Evolutionary conservation across 1,284 basidiomycete genomes (phyloP).

Genomic region (Pascua guehoae): DNA sequence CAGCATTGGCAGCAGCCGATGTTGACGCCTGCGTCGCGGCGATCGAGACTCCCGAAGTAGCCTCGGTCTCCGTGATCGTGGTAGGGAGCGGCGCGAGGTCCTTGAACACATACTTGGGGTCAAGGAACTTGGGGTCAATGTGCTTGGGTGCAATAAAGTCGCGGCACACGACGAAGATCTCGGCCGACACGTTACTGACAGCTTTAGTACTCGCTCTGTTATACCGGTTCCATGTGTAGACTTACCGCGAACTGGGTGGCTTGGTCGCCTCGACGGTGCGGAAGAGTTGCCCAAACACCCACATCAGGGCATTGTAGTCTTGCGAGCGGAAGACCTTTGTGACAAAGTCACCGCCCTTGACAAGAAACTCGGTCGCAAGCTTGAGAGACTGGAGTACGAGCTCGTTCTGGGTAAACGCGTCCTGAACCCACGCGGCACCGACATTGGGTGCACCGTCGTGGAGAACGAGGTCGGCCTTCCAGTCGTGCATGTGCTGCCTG

Average conservation of each 20-base stretch:
- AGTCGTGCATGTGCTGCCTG: slow-evolving; percentile 88
- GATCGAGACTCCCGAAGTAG: slow-evolving; percentile 3
- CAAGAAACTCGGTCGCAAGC: slow-evolving; percentile 92
- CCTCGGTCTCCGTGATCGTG: slow-evolving; percentile 38
- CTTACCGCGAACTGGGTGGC: slow-evolving; percentile 89
- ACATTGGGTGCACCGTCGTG: slow-evolving; percentile 99
- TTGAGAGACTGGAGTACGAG: slow-evolving; percentile 94
- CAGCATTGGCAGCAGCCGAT: slow-evolving; percentile 36
- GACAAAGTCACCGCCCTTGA: slow-evolving; percentile 91
- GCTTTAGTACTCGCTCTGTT: slow-evolving; percentile 76
- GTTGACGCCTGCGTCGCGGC: slow-evolving; percentile 29
- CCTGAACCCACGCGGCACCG: slow-evolving; percentile 98
- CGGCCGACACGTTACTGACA: slow-evolving; percentile 91
- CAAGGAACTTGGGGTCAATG: slow-evolving; percentile 97
- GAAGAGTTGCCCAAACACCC: slow-evolving; percentile 98
- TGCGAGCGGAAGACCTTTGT: slow-evolving; percentile 99
- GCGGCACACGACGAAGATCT: slow-evolving; percentile 98
- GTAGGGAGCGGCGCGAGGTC: slow-evolving; percentile 59
- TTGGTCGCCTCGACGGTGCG: slow-evolving; percentile 97
- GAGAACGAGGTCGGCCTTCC: slow-evolving; percentile 99
- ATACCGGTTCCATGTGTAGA: slow-evolving; percentile 71
- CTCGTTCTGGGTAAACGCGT: slow-evolving; percentile 96
- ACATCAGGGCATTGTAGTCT: slow-evolving; percentile 97
- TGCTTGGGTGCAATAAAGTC: slow-evolving; percentile 92
- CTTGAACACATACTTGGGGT: slow-evolving; percentile 97